Evolutionary conservation across 352 stramenopile genomes (phyloP).

Genomic region (Phytophthora constricta): DNA sequence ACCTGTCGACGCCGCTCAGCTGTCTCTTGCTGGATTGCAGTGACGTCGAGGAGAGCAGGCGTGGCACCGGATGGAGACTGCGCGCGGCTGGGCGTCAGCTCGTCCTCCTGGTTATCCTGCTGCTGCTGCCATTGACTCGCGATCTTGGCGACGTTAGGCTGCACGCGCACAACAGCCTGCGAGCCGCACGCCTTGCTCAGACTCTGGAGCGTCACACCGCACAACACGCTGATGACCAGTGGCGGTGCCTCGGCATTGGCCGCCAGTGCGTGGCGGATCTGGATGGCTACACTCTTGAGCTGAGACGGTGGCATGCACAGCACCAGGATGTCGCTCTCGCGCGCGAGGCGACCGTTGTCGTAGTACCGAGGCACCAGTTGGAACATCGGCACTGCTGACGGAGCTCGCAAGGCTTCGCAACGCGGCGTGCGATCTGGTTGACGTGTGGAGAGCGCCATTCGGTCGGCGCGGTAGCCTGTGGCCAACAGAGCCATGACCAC

Average conservation of each 20-base stretch:
- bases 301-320: conserved; percentile 73
- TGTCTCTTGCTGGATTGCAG: conserved; percentile 28
- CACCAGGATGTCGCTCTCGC: conserved; percentile 64
- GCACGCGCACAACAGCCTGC: conserved; percentile 42
- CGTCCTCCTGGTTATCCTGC: conserved; percentile 5
- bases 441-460: conserved; percentile 60
- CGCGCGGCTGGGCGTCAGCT: background rate
- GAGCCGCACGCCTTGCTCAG: conserved; percentile 59
- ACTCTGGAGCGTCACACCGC: conserved; percentile 45
- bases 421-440: conserved; percentile 58
- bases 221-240: conserved; percentile 56
- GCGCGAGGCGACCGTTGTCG: conserved; percentile 61
- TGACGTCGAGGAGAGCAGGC: background rate
- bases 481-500: conserved; percentile 57
- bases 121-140: conserved; percentile 22
- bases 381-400: conserved; percentile 36
- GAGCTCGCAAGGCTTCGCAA: conserved; percentile 40
- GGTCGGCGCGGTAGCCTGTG: conserved; percentile 41
- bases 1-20: conserved; percentile 6
- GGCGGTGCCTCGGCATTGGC: conserved; percentile 26
- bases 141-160: conserved; percentile 37
- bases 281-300: conserved; percentile 71
- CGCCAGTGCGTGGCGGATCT: conserved; percentile 64
- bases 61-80: background rate
- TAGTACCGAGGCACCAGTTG: conserved; percentile 53